A percentile compares a stretch with the other conserved stretches of the same genome.
Evolutionary conservation across 2,329 filamentous ascomycete genomes (phyloP).

Genomic region (Fusarium equiseti): DNA sequence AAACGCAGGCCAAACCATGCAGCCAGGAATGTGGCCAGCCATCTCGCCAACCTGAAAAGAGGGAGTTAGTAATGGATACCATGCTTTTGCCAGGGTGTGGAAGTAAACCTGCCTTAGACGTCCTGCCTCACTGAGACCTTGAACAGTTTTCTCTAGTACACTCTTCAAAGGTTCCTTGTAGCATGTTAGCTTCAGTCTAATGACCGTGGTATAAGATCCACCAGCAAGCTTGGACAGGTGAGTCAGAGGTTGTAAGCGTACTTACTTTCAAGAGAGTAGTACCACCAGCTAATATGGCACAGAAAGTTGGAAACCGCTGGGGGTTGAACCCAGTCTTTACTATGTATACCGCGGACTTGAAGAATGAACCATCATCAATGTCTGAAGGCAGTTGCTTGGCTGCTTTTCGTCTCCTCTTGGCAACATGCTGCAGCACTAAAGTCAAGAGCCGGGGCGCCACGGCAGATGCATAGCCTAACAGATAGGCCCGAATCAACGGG

Average conservation of each 20-base stretch:
- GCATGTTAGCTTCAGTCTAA: constrained; percentile 26
- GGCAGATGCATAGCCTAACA: constrained; percentile 70
- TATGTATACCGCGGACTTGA: constrained; percentile 54
- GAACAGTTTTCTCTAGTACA: constrained; percentile 46
- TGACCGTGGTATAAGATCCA: constrained; percentile 2
- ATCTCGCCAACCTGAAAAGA: constrained; percentile 63
- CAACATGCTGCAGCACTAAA: constrained; percentile 64
- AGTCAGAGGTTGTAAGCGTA: constrained; percentile 3
- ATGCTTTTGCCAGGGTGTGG: not conserved
- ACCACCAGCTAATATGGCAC: constrained; percentile 70
- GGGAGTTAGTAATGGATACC: constrained; percentile 22
- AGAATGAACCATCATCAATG: constrained; percentile 49
- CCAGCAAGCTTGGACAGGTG: not conserved
- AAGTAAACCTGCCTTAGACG: constrained; percentile 46
- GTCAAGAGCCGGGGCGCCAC: constrained; percentile 69
- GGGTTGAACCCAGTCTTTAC: constrained; percentile 65
- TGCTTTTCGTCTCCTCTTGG: constrained; percentile 51
- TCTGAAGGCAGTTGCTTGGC: constrained; percentile 45
- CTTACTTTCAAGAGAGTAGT: constrained; percentile 71
- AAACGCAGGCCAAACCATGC: constrained; percentile 69
- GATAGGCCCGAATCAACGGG: constrained; percentile 69
- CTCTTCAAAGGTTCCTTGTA: constrained; percentile 49
- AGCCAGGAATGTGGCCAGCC: constrained; percentile 69
- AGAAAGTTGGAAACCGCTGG: constrained; percentile 72
- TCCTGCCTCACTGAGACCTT: constrained; percentile 41